A percentile compares a stretch with the other conserved stretches of the same genome.
These are phyloP conservation scores for Theobroma cacao DNA, from an alignment of 345 rosid species.

Conservation along the genomic window DNA sequence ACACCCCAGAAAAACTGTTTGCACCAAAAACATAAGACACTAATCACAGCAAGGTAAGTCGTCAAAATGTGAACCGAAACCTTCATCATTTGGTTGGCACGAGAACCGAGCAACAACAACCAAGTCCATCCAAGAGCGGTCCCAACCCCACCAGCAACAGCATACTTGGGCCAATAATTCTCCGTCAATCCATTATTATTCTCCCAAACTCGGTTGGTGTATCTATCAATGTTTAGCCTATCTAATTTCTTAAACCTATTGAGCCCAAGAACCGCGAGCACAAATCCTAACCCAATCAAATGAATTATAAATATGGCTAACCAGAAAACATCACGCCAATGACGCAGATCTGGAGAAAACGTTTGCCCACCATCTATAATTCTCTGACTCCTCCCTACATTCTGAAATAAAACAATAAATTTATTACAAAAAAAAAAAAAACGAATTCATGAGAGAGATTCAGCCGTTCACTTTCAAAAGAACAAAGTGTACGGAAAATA, in stretches of 20 bases:
- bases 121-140: slow-evolving; percentile 70
- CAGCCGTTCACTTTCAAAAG: neutral
- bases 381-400: slow-evolving; percentile 58
- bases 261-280: slow-evolving; percentile 64
- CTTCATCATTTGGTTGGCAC: slow-evolving; percentile 82
- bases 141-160: slow-evolving; percentile 77
- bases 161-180: slow-evolving; percentile 89
- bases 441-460: neutral
- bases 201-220: slow-evolving; percentile 40
- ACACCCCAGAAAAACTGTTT: slow-evolving; percentile 77
- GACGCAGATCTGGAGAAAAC: slow-evolving; percentile 47
- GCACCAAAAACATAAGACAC: slow-evolving; percentile 92
- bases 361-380: slow-evolving; percentile 47
- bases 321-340: slow-evolving; percentile 95
- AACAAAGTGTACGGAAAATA: neutral
- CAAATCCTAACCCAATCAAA: slow-evolving; percentile 56
- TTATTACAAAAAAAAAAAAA: too few relatives aligned
- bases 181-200: slow-evolving; percentile 60
- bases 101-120: slow-evolving; percentile 75
- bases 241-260: slow-evolving; percentile 66
- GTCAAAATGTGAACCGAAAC: slow-evolving; percentile 88
- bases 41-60: slow-evolving; percentile 83
- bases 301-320: slow-evolving; percentile 71
- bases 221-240: slow-evolving; percentile 74
- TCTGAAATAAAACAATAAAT: slow-evolving; percentile 31